These are phyloP conservation scores for Phialophora chinensis DNA, from an alignment of 2,329 filamentous ascomycete genomes.

Conservation along the genomic window DNA sequence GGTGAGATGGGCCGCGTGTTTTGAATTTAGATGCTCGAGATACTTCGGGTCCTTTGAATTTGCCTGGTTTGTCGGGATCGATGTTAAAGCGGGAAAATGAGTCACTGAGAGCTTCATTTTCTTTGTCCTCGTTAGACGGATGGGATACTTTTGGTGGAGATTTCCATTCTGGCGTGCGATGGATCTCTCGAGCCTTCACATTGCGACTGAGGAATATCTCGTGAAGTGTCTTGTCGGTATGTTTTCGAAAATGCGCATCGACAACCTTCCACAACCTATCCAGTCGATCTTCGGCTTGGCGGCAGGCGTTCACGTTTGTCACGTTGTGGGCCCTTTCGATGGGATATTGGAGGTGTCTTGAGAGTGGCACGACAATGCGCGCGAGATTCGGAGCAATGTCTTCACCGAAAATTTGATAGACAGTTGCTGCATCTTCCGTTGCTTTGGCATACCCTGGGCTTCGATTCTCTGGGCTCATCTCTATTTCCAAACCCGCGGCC, in stretches of 20 bases:
- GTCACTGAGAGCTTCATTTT: slow-evolving; percentile 12
- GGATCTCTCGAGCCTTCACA: slow-evolving; percentile 17
- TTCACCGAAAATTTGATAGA: slow-evolving; percentile 1
- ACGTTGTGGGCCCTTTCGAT: slow-evolving; percentile 55
- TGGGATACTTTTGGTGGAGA: slow-evolving; percentile 14
- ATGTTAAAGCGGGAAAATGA: slow-evolving; percentile 14
- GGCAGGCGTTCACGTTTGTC: slow-evolving; percentile 54
- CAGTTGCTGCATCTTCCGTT: slow-evolving; percentile 9
- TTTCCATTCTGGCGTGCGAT: slow-evolving; percentile 16
- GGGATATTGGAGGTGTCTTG: slow-evolving; percentile 55
- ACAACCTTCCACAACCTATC: slow-evolving; percentile 55
- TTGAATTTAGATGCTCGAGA: slow-evolving; percentile 18
- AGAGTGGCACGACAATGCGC: slow-evolving; percentile 15
- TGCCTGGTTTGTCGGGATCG: slow-evolving; percentile 20
- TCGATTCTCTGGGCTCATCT: slow-evolving; percentile 36
- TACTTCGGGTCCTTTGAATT: slow-evolving; percentile 15
- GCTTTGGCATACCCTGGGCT: background rate
- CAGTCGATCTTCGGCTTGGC: slow-evolving; percentile 55
- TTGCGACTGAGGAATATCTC: slow-evolving; percentile 12
- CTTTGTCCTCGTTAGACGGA: slow-evolving; percentile 8
- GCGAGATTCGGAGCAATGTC: background rate
- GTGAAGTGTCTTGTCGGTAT: slow-evolving; percentile 17
- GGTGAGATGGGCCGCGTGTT: slow-evolving; percentile 13
- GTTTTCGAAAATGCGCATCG: slow-evolving; percentile 39
- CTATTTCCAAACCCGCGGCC: slow-evolving; percentile 50